Percentiles rank a stretch among this genome's conserved stretches.
These are phyloP conservation scores for Boeremia lycopersici DNA, from an alignment of 2,329 filamentous ascomycete species.

Conservation along the genomic window DNA sequence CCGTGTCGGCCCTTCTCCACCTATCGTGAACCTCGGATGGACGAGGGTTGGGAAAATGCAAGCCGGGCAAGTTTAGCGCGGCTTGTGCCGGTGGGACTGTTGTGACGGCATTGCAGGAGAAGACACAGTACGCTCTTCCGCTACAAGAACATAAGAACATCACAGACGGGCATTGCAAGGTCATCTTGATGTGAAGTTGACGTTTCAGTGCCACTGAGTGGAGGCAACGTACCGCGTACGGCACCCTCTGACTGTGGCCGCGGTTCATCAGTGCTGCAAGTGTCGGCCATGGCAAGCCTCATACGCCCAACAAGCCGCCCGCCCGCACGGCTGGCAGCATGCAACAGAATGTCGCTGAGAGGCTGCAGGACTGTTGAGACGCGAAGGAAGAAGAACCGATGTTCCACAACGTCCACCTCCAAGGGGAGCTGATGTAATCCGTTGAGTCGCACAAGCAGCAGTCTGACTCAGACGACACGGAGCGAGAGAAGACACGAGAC, in stretches of 20 bases:
- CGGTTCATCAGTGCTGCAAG: not conserved
- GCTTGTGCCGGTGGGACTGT: not conserved
- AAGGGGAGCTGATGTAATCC: not conserved
- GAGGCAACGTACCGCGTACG: not conserved
- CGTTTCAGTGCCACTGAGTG: not conserved
- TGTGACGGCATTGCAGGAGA: not conserved
- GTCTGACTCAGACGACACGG: not conserved
- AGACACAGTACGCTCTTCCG: not conserved
- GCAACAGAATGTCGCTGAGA: not conserved
- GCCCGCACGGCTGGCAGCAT: not conserved
- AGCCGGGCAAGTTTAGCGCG: conserved; percentile 3
- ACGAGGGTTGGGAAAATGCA: not conserved
- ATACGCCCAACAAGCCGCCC: not conserved
- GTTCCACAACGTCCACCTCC: conserved; percentile 5
- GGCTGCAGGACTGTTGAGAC: conserved; percentile 2
- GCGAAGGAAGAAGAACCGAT: conserved; percentile 7
- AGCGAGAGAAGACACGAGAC: not conserved
- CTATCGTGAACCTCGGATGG: conserved; percentile 4
- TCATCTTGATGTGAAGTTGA: not conserved
- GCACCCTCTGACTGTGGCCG: not conserved
- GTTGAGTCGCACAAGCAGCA: not conserved
- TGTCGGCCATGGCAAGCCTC: not conserved
- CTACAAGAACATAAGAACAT: not conserved
- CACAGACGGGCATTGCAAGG: not conserved
- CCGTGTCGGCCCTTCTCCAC: conserved; percentile 9